Percentiles rank a stretch among this genome's conserved stretches.
Evolutionary conservation across 805 yeast genomes (phyloP).

Genomic region (Saccharomycopsis synnaedendra): DNA sequence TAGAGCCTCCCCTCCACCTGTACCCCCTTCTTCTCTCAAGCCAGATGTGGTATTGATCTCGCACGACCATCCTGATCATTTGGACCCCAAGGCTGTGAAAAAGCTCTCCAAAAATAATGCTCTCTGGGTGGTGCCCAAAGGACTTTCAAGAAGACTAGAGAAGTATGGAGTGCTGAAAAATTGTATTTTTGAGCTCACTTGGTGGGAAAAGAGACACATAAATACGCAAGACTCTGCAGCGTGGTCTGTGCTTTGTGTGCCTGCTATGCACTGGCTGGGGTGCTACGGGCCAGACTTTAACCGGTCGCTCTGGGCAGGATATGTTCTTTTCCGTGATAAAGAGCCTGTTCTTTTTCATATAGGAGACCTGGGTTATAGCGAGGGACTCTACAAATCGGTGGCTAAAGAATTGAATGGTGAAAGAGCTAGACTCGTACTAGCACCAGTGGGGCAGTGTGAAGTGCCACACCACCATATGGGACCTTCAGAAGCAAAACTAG

Average conservation of each 20-base stretch:
- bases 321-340: conserved; percentile 52
- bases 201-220: conserved; percentile 74
- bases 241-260: conserved; percentile 79
- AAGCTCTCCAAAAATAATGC: conserved; percentile 25
- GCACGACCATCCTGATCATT: conserved; percentile 93
- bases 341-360: conserved; percentile 77
- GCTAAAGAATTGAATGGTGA: conserved; percentile 29
- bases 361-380: conserved; percentile 89
- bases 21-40: conserved; percentile 36
- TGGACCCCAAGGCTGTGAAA: conserved; percentile 52
- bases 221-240: conserved; percentile 25
- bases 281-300: conserved; percentile 73
- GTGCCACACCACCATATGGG: conserved; percentile 63
- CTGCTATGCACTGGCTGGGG: conserved; percentile 98
- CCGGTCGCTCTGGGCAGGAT: conserved; percentile 81
- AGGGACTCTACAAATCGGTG: conserved; percentile 59
- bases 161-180: conserved; percentile 39
- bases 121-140: conserved; percentile 82
- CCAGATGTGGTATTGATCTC: conserved; percentile 73
- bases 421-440: conserved; percentile 44
- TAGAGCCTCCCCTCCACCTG: conserved; percentile 71
- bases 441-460: conserved; percentile 89
- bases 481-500: conserved; percentile 65
- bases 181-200: conserved; percentile 66
- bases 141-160: conserved; percentile 50